Evolutionary conservation across 495 filamentous ascomycete genomes (phyloP), one percentile per base, ranked within the genome.

Genomic region (Bacidia rubella): DNA sequence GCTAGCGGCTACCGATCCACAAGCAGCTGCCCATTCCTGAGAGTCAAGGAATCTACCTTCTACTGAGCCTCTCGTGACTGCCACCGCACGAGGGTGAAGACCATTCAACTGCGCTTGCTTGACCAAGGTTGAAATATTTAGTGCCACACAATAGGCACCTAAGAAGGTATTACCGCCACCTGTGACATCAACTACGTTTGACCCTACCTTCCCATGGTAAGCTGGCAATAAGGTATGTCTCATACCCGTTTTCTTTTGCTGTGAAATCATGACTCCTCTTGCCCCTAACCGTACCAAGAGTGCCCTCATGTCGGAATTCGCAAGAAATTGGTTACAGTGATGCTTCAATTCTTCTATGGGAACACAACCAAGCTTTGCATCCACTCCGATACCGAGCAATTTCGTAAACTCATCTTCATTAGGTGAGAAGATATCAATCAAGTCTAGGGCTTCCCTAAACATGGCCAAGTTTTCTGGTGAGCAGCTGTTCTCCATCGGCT

Each of bases 141-240:
- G n/a, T n/a, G n/a, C 55, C 17, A 54, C 35, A 41, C 55, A 57
- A 39, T 48, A 62, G 10, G 77, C 92, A 7, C 92, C 92, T 0
- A 97, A 72, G 61, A 95, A 98, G 0, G 83, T 81, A 64, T 98
- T 98, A 0, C 92, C 92, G 20, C 90, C 92, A n/a, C 92, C 92
- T 0, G 92, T 98, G 0, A 90, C 90, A 65, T 98, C 92, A 15
- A 93, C 69, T 7, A 97, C 87, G 48, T 72, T 74, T 7, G 64
- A n/a, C 5, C 20, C 9, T 20, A 17, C 15, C 5, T 17, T n/a
- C 7, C 17, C 41, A 20, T 44, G 17, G 20, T 44, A 44, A n/a
- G 41, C 41, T 22, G 41, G 41, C 41, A 44, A 17, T 9, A 44
- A 9, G 7, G 12, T 44, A 44, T 44, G 20, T 7, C 41, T 9